phyloP scores from a whole-genome alignment of 1,284 basidiomycete species.

The Ganoderma meredithae region DNA sequence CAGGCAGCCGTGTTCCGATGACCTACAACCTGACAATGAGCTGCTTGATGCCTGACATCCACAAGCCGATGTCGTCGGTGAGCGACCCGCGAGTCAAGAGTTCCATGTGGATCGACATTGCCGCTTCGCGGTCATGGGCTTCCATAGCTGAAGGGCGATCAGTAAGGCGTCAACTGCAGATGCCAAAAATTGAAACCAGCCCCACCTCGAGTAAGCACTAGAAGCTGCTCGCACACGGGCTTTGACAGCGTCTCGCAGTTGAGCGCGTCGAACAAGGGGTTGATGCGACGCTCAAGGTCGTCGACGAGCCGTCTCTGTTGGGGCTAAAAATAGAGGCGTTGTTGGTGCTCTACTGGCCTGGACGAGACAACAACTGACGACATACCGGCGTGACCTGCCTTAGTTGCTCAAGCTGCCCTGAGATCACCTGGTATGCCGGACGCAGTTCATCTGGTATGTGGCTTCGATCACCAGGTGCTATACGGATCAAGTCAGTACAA shows the following conservation, averaged over 20 bases:
- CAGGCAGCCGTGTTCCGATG: neutral
- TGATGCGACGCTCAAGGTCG: constrained; percentile 89
- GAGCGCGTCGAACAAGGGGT: constrained; percentile 87
- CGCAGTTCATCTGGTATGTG: constrained; percentile 84
- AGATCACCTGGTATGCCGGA: constrained; percentile 76
- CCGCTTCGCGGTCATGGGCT: constrained; percentile 71
- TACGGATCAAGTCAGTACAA: constrained; percentile 20
- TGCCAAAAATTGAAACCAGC: constrained; percentile 14
- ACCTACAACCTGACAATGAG: constrained; percentile 68
- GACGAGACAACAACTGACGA: constrained; percentile 26
- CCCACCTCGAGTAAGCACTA: constrained; percentile 72
- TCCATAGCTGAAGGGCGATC: constrained; percentile 67
- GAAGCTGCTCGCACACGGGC: constrained; percentile 72
- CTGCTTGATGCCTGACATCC: constrained; percentile 90
- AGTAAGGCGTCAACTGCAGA: constrained; percentile 12
- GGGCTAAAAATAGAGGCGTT: constrained; percentile 52
- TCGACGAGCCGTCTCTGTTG: constrained; percentile 87
- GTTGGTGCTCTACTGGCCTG: neutral
- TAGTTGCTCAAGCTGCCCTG: constrained; percentile 66
- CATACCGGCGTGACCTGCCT: constrained; percentile 78
- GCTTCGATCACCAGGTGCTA: constrained; percentile 89
- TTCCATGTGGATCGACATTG: constrained; percentile 82
- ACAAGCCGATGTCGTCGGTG: constrained; percentile 84
- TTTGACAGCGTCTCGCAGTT: constrained; percentile 91
- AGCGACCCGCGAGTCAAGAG: constrained; percentile 77